A percentile compares a stretch with the other conserved stretches of the same genome.
Evolutionary conservation across 2,329 filamentous ascomycete genomes (phyloP).

Genomic region (Xylariaceae sp.): DNA sequence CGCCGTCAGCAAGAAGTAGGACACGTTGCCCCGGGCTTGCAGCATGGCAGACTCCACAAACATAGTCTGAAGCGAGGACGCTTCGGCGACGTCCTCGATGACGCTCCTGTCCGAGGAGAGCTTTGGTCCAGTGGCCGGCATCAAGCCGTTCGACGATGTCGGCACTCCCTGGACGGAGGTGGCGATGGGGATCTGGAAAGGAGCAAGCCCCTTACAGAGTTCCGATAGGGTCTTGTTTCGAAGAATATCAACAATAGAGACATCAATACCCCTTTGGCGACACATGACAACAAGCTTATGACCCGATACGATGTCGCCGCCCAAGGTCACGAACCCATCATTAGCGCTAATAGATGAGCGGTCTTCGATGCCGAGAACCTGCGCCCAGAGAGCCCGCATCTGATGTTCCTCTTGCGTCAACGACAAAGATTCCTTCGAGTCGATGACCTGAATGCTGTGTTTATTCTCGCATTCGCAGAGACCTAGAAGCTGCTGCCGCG

Average conservation of each 20-base stretch:
- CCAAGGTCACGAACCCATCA: conserved; percentile 43
- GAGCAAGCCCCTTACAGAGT: conserved; percentile 36
- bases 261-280: conserved; percentile 37
- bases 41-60: conserved; percentile 46
- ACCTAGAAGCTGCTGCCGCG: conserved; percentile 39
- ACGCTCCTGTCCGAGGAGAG: conserved; percentile 39
- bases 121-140: conserved; percentile 40
- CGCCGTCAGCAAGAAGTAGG: conserved; percentile 46
- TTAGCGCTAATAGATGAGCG: conserved; percentile 36
- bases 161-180: conserved; percentile 10
- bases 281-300: conserved; percentile 42
- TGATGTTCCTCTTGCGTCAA: conserved; percentile 43
- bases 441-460: conserved; percentile 34
- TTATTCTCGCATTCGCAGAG: conserved; percentile 38
- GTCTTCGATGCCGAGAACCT: conserved; percentile 38
- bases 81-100: conserved; percentile 45
- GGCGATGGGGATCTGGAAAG: conserved; percentile 21
- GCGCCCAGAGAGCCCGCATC: conserved; percentile 46
- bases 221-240: conserved; percentile 40
- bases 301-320: conserved; percentile 43
- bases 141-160: conserved; percentile 32
- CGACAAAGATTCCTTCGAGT: conserved; percentile 44
- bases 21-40: conserved; percentile 39
- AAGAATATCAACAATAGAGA: conserved; percentile 42
- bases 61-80: conserved; percentile 43